These are phyloP conservation scores for Yueomyces sinensis DNA, from an alignment of 805 yeast genomes.

Conservation along the genomic window DNA sequence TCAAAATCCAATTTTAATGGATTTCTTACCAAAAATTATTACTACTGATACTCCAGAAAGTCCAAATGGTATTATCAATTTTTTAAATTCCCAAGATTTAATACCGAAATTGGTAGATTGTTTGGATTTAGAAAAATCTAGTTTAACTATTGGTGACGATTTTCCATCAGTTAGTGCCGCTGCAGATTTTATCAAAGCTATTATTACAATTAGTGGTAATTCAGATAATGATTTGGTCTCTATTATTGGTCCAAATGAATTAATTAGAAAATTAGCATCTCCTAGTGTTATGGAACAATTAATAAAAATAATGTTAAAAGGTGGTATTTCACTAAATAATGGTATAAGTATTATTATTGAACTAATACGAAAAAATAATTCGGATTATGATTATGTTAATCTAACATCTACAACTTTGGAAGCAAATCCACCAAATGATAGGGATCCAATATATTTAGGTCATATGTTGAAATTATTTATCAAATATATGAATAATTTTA, in stretches of 20 bases:
- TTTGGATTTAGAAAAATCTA: conserved; percentile 40
- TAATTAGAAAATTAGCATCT: conserved; percentile 81
- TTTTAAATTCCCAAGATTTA: conserved; percentile 57
- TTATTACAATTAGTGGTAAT: conserved; percentile 85
- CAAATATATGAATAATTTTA: conserved; percentile 54
- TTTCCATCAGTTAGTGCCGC: conserved; percentile 61
- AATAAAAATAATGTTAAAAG: conserved; percentile 62
- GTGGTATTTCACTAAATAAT: conserved; percentile 79
- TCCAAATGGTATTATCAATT: conserved; percentile 76
- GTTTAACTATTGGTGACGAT: conserved; percentile 48
- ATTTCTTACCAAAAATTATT: conserved; percentile 73
- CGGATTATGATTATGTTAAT: conserved; percentile 85
- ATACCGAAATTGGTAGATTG: conserved; percentile 61
- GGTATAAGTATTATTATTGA: conserved; percentile 93
- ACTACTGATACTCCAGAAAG: conserved; percentile 86
- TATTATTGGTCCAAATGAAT: conserved; percentile 90
- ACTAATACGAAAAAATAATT: conserved; percentile 84
- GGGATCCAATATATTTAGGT: conserved; percentile 89
- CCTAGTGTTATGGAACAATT: conserved; percentile 50
- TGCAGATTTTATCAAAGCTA: conserved; percentile 87
- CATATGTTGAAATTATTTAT: conserved; percentile 69
- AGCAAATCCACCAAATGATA: conserved; percentile 80
- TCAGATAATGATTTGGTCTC: conserved; percentile 77
- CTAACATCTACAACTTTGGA: conserved; percentile 70
- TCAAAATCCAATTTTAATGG: conserved; percentile 91